These are phyloP conservation scores for Epichloe gansuensis DNA, from an alignment of 2,329 filamentous ascomycete species.

Conservation along the genomic window DNA sequence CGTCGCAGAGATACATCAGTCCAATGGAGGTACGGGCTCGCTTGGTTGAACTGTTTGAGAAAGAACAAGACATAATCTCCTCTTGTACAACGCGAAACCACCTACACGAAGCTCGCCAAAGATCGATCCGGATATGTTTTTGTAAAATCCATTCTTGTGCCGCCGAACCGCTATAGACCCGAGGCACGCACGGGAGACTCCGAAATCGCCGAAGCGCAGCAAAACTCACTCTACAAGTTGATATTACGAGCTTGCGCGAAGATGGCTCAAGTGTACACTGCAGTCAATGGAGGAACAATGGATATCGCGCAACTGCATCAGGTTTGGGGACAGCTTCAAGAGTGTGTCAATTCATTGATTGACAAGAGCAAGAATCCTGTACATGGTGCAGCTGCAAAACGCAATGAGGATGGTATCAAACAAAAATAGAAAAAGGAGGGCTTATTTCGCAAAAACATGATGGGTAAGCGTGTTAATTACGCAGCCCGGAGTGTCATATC, in stretches of 20 bases:
- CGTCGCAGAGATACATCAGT: constrained; percentile 62
- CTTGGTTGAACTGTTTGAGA: constrained; percentile 68
- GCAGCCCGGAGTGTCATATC: constrained; percentile 96
- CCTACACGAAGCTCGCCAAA: constrained; percentile 40
- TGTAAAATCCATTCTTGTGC: constrained; percentile 71
- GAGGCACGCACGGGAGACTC: constrained; percentile 71
- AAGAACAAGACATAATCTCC: constrained; percentile 73
- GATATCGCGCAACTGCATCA: constrained; percentile 65
- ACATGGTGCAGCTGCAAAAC: constrained; percentile 62
- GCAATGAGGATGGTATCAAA: constrained; percentile 89
- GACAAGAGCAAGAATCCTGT: constrained; percentile 80
- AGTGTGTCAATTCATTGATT: constrained; percentile 83
- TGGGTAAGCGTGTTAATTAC: constrained; percentile 99
- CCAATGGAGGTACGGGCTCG: constrained; percentile 73
- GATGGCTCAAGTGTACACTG: constrained; percentile 56
- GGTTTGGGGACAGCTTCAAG: constrained; percentile 74
- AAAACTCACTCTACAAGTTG: constrained; percentile 77
- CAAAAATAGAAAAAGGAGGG: constrained; percentile 95
- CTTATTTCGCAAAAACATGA: constrained; percentile 98
- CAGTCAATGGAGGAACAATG: constrained; percentile 32
- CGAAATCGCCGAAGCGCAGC: constrained; percentile 74
- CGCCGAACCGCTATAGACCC: constrained; percentile 83
- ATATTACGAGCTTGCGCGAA: constrained; percentile 66
- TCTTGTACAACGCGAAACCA: constrained; percentile 75
- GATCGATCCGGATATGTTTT: constrained; percentile 90